Percentiles rank a stretch among this genome's conserved stretches.
Conservation (phyloP, 164 flowering plant species). For the Sedum album region DNA sequence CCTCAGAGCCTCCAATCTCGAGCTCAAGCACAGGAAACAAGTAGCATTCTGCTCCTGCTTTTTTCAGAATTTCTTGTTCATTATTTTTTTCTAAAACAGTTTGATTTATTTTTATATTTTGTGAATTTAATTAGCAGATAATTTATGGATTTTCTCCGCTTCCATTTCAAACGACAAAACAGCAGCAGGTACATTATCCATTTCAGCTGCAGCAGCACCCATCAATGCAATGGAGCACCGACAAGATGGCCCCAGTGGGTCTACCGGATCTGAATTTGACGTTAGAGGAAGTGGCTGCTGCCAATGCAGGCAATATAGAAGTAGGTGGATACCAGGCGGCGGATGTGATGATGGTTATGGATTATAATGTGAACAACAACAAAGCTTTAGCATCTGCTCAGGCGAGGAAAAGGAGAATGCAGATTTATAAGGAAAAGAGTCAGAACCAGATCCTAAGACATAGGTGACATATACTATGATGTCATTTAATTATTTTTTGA, state of each 20-base stretch:
- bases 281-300: background rate
- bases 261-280: background rate
- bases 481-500: too few species aligned
- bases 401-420: slow-evolving; percentile 5
- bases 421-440: background rate
- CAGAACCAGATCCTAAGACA: too few species aligned
- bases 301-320: background rate
- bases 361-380: background rate
- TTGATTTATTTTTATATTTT: background rate
- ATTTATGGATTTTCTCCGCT: background rate
- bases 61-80: background rate
- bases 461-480: too few species aligned
- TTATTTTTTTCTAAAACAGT: background rate
- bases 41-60: slow-evolving; percentile 15
- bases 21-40: slow-evolving; percentile 19
- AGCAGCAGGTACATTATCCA: background rate
- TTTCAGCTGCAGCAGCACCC: background rate
- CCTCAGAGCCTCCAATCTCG: slow-evolving; percentile 19
- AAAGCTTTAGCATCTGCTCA: background rate
- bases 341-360: background rate
- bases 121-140: background rate
- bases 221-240: too few species aligned
- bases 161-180: background rate
- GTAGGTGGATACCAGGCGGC: too few species aligned
- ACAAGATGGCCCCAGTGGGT: background rate